Base-by-base conservation (phyloP, 1,139 yeast species). In the Saccharomyces hybrid region DNA sequence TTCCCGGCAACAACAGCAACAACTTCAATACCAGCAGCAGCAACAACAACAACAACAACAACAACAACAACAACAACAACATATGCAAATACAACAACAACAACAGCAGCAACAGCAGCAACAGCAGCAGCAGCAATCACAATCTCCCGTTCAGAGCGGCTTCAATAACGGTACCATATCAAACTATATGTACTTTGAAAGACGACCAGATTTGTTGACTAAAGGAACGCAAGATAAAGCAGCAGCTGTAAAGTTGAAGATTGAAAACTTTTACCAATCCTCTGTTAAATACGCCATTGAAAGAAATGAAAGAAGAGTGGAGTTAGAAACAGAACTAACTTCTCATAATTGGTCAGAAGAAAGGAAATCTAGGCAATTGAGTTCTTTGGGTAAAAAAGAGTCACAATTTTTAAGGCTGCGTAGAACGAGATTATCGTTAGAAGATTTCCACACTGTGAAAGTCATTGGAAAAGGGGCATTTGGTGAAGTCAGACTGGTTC, bases 391-490 rank as follows among this genome's bases (percentile, higher is more conserved):
- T 48, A 81, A 79, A 63, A 86, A 86, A 60, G 95, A 86, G 70
- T 84, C 90, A 0, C 91, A 85, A 64, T 86, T 85, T 61, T 76
- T 86, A 64, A 76, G 95, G 63, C 74, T 86, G 56, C 76, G 93
- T 68, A 78, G 95, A 73, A 86, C 95, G 3, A 82, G 88, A 67
- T 71, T 86, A 53, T 77, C 89, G 0, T 69, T 86, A 51, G 91
- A 85, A 53, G 95, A 86, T 71, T 86, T 86, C 67, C 79, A 76
- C 55, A 85, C 93, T 0, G 91, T 86, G 31, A 86, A 86, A 68
- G 93, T 86, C 23, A 86, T 86, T 63, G 95, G 95, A 62, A 86
- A 86, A 68, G 95, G 95, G 68, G 95, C 95, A 0, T 86, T 86
- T 71, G 95, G 95, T 63, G 95, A 86, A 65, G 95, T 86, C 49